Evolutionary conservation across 2,329 filamentous ascomycete species (phyloP).

Genomic region (Colletotrichum costaricense): DNA sequence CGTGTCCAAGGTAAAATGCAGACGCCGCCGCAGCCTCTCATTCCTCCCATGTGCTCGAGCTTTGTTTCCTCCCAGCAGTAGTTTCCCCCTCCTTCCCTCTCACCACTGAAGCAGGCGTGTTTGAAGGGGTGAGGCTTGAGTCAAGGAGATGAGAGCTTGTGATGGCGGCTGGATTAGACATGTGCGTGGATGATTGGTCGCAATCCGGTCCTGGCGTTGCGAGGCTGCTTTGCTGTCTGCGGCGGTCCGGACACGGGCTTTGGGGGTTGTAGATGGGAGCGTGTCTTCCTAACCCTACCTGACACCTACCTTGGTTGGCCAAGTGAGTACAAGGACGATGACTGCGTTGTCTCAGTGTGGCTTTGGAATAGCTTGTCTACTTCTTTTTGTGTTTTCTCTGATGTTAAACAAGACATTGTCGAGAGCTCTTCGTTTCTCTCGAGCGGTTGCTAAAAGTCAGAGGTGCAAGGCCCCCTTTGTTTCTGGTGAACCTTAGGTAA

Average conservation of each 20-base stretch:
- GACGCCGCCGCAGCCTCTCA: slow-evolving; percentile 27
- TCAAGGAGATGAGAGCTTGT: slow-evolving; percentile 22
- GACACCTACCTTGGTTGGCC: neutral
- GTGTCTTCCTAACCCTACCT: too few species aligned
- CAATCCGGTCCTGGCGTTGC: slow-evolving; percentile 20
- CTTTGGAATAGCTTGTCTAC: neutral
- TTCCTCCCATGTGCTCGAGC: slow-evolving; percentile 22
- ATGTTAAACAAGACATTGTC: neutral
- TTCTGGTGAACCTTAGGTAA: neutral
- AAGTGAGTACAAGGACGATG: neutral
- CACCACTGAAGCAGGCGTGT: neutral
- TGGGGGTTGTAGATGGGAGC: too few species aligned
- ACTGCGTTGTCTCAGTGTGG: too few species aligned
- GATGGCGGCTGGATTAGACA: slow-evolving; percentile 32
- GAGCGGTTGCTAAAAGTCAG: slow-evolving; percentile 16
- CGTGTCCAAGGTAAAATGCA: neutral
- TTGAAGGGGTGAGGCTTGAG: neutral
- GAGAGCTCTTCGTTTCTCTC: neutral
- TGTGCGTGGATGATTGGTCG: slow-evolving; percentile 36
- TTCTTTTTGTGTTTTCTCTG: neutral
- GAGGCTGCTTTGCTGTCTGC: neutral
- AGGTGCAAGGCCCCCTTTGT: slow-evolving; percentile 22
- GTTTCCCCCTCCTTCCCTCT: too few species aligned
- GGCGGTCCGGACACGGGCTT: neutral
- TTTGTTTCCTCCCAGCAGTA: neutral